Conservation (phyloP, 2,329 filamentous ascomycete species). For the Fusarium liriodendri region DNA sequence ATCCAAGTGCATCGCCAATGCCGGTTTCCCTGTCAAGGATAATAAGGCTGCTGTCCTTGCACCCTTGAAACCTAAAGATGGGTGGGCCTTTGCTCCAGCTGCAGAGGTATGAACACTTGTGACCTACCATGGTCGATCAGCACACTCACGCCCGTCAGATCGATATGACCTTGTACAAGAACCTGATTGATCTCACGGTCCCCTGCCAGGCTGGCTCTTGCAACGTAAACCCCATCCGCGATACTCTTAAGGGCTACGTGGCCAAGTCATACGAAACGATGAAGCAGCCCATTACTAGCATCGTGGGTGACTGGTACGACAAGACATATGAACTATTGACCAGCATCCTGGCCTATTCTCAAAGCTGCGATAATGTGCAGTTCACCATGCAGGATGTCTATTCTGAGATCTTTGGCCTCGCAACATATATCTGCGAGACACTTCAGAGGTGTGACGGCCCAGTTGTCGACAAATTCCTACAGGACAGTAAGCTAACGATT, state of each 20-base stretch:
- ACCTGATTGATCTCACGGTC: neutral
- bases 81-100: neutral
- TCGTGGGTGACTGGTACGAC: neutral
- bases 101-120: neutral
- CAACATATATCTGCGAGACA: neutral
- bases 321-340: neutral
- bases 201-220: neutral
- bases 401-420: neutral
- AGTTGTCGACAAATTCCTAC: neutral
- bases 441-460: neutral
- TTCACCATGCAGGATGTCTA: neutral
- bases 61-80: neutral
- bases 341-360: neutral
- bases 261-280: neutral
- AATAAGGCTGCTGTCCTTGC: neutral
- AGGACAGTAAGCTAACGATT: neutral
- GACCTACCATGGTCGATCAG: neutral
- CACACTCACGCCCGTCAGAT: neutral
- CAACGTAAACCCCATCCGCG: neutral
- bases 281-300: neutral
- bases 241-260: neutral
- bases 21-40: neutral
- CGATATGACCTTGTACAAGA: neutral
- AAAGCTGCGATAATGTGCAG: neutral
- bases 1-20: neutral